Evolutionary conservation across 768 basidiomycete genomes (phyloP).

Genomic region (Suillus americanus): DNA sequence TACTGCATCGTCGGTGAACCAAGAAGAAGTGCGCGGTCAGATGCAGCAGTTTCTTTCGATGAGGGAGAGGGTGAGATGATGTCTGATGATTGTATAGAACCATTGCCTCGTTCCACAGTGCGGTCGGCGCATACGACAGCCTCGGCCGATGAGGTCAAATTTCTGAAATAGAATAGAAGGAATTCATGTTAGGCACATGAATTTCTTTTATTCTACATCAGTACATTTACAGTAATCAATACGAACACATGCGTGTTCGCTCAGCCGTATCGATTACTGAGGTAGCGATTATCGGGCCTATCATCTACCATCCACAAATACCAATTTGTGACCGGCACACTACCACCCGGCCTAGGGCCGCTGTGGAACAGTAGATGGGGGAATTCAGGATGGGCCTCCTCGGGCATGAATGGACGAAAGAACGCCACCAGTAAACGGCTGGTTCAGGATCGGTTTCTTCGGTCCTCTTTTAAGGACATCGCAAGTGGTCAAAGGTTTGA

Average conservation of each 20-base stretch:
- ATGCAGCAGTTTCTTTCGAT: background rate
- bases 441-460: background rate
- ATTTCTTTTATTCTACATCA: background rate
- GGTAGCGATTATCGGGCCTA: background rate
- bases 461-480: background rate
- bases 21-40: background rate
- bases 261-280: too few relatives aligned
- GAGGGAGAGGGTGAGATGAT: too few relatives aligned
- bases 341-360: background rate
- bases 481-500: background rate
- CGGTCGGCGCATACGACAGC: background rate
- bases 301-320: background rate
- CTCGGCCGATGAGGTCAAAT: background rate
- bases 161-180: background rate
- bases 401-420: background rate
- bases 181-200: background rate
- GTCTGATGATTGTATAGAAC: too few relatives aligned
- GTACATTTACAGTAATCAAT: background rate
- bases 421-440: background rate
- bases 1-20: background rate
- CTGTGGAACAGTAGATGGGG: background rate
- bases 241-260: background rate
- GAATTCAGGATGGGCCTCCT: background rate
- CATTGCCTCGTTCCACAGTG: background rate
- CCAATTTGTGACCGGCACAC: background rate